Evolutionary conservation across 495 filamentous ascomycete species (phyloP), one percentile per base, ranked within the genome.

Genomic region (Amorphotheca resinae): DNA sequence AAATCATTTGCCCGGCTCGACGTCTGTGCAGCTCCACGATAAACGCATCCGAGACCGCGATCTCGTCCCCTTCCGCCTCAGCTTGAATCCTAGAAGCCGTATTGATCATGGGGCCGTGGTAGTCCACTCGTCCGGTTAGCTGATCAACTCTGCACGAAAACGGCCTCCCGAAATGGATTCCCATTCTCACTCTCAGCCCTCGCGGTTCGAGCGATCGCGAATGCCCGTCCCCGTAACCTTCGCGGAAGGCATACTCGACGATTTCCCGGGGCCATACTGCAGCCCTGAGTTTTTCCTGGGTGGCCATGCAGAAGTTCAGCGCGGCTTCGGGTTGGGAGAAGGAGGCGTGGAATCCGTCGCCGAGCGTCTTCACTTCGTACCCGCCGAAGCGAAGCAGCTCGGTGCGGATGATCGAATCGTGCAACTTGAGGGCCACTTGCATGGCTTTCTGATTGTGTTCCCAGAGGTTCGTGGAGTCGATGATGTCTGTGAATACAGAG

Each of bases 401-500:
- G 5, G 14, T 5, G 2, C 46, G 38, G 23, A 48, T 15, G 4
- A 48, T 32, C 1, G 22, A 14, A 17, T 48, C 18, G 40, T 48
- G 46, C 4, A 17, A 8, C 12, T 5, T 15, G 1, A 48, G 15
- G 6, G 46, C 40, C 2, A 7, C 11, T 11, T 21, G 30, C 46
- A 48, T 48, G n/a, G 16, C 9, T 3, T 9, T 1, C 17, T 18
- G 21, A n/a, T 23, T 4, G 17, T 3, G 1, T 4, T 32, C 20
- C 46, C 46, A 48, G 1, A 43, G 15, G 2, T 21, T 4, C 4
- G 46, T 48, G 11, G 39, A 42, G 22, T 42, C 33, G 22, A 48
- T 25, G 14, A 48, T 43, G 33, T 48, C 46, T 17, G 46, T 48
- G 40, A 48, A 48, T 25, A 46, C 30, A 11, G 4, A 33, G 31